Evolutionary conservation across 2,329 filamentous ascomycete genomes (phyloP).

Genomic region (Nectriaceae sp.): DNA sequence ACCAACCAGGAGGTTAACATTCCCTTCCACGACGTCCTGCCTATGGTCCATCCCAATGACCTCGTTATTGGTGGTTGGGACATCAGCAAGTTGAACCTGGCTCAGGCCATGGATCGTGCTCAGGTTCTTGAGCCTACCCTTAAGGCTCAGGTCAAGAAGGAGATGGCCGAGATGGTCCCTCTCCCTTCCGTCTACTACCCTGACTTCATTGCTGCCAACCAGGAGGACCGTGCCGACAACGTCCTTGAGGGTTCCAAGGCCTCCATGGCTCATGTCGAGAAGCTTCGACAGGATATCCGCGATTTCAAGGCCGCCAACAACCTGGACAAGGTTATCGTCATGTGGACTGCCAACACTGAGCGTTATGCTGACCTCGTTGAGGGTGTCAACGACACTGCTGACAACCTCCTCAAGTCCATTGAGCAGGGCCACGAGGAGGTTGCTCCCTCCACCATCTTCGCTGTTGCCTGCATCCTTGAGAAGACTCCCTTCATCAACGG

Average conservation of each 20-base stretch:
- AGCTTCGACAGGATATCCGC: conserved; percentile 90
- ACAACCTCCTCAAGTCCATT: conserved; percentile 88
- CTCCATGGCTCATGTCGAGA: conserved; percentile 83
- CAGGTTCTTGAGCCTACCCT: conserved; percentile 93
- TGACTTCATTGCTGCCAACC: conserved; percentile 98
- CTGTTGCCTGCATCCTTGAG: conserved; percentile 91
- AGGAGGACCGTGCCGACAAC: conserved; percentile 95
- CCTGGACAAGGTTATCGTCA: conserved; percentile 94
- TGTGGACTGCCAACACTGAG: conserved; percentile 99
- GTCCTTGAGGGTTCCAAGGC: conserved; percentile 81
- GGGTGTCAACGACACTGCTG: conserved; percentile 94
- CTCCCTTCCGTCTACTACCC: conserved; percentile 97
- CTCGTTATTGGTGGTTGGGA: conserved; percentile 96
- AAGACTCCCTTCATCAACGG: conserved; percentile 96
- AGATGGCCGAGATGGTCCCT: conserved; percentile 86
- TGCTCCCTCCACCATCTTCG: conserved; percentile 94
- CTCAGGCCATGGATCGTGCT: conserved; percentile 92
- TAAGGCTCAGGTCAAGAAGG: conserved; percentile 87
- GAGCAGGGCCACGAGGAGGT: conserved; percentile 85
- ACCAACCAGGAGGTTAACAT: conserved; percentile 92
- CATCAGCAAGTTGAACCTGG: conserved; percentile 87
- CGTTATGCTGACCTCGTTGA: conserved; percentile 86
- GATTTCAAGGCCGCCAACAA: conserved; percentile 85
- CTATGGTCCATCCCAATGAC: conserved; percentile 97
- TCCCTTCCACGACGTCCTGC: conserved; percentile 89